Evolutionary conservation across 306 rosid genomes (phyloP).

Genomic region (Carpinus fangiana): DNA sequence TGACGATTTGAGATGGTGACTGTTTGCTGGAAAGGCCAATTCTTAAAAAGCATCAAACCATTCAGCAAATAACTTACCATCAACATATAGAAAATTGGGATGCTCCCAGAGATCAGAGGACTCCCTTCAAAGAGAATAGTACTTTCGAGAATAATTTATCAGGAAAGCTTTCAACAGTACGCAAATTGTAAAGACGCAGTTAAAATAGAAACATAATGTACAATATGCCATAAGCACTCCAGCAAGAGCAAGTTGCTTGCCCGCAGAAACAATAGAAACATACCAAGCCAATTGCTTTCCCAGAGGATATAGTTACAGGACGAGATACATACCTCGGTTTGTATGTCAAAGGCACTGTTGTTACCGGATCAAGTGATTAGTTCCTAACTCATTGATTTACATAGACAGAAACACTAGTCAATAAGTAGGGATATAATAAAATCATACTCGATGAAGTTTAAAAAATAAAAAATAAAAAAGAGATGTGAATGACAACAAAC

Average conservation of each 20-base stretch:
- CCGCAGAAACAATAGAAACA: neutral
- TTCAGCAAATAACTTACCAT: neutral
- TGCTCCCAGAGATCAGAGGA: neutral
- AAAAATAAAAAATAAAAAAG: neutral
- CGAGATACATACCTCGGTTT: neutral
- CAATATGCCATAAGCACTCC: neutral
- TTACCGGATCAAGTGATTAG: neutral
- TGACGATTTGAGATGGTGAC: neutral
- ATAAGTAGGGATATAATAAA: neutral
- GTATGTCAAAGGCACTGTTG: neutral
- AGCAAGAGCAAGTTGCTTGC: neutral
- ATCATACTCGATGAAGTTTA: no score
- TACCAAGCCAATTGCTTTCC: conserved; percentile 13
- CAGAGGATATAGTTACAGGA: neutral
- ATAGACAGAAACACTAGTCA: neutral
- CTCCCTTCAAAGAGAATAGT: neutral
- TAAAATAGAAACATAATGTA: neutral
- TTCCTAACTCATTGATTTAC: conserved; percentile 11
- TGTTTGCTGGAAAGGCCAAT: neutral
- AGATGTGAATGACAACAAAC: neutral
- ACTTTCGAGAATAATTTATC: neutral
- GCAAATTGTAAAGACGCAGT: neutral
- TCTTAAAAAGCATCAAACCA: no score
- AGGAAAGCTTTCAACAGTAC: neutral
- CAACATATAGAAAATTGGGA: neutral